A percentile compares a stretch with the other conserved stretches of the same genome.
These are phyloP conservation scores for Nadsonia starkeyi-henricii DNA, from an alignment of 1,139 yeast genomes.

Conservation along the genomic window DNA sequence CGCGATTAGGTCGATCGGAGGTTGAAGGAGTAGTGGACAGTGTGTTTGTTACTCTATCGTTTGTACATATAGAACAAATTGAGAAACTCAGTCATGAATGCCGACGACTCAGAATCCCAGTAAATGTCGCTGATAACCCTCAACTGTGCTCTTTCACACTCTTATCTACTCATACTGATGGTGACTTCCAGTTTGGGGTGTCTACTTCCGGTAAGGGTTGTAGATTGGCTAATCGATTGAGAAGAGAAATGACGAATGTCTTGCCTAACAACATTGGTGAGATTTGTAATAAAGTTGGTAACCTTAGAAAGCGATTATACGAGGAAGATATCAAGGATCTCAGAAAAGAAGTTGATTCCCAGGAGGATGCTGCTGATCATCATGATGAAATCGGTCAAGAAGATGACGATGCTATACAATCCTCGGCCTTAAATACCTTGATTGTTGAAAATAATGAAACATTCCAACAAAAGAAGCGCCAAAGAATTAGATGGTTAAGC, in stretches of 20 bases:
- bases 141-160: conserved; percentile 63
- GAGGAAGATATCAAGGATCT: conserved; percentile 33
- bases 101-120: conserved; percentile 53
- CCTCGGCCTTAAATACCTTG: conserved; percentile 43
- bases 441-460: conserved; percentile 48
- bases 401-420: conserved; percentile 59
- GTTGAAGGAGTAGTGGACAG: conserved; percentile 57
- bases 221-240: conserved; percentile 65
- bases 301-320: conserved; percentile 43
- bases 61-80: conserved; percentile 21
- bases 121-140: conserved; percentile 65
- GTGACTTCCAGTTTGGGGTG: conserved; percentile 69
- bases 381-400: conserved; percentile 33
- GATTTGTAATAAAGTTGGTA: conserved; percentile 57
- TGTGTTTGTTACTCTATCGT: conserved; percentile 48
- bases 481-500: conserved; percentile 70
- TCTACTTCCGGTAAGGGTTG: conserved; percentile 88
- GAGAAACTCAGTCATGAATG: conserved; percentile 37
- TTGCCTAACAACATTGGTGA: conserved; percentile 60
- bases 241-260: conserved; percentile 52
- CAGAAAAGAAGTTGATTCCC: conserved; percentile 8
- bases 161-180: conserved; percentile 56
- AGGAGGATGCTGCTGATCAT: conserved; percentile 6
- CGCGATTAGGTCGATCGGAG: conserved; percentile 45
- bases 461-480: conserved; percentile 36